These are phyloP conservation scores for Erythrophleum ivorense DNA, from an alignment of 331 rosid species.

Conservation along the genomic window DNA sequence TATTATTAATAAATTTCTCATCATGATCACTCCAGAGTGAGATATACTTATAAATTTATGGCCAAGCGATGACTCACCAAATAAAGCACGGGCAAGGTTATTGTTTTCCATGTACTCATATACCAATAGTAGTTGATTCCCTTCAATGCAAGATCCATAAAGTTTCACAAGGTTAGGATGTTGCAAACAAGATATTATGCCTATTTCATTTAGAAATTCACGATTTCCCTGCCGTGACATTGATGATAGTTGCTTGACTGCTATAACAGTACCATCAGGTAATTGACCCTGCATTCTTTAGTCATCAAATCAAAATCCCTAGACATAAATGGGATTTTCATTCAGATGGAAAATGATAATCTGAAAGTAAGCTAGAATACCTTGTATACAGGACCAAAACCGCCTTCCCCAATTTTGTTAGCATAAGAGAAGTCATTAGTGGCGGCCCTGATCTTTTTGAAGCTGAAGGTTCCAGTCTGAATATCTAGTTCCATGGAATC, in stretches of 20 bases:
- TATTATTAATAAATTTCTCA: not conserved
- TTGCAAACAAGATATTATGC: constrained; percentile 65
- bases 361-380: constrained; percentile 34
- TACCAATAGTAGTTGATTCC: constrained; percentile 58
- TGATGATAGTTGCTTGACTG: constrained; percentile 72
- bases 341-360: not conserved
- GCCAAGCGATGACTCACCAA: constrained; percentile 51
- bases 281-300: constrained; percentile 56
- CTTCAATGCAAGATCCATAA: constrained; percentile 64
- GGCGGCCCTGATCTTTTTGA: constrained; percentile 63
- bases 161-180: constrained; percentile 87
- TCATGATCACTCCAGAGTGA: constrained; percentile 13
- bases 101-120: constrained; percentile 79
- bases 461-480: constrained; percentile 60
- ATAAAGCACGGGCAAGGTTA: constrained; percentile 66
- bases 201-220: constrained; percentile 74
- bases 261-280: constrained; percentile 59
- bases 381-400: constrained; percentile 75
- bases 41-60: constrained; percentile 12
- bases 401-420: constrained; percentile 81
- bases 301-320: constrained; percentile 1
- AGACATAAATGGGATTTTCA: constrained; percentile 26
- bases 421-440: constrained; percentile 54
- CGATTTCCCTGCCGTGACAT: constrained; percentile 69
- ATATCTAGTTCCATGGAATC: constrained; percentile 45